Evolutionary conservation across 2,329 filamentous ascomycete genomes (phyloP).

Genomic region (Ophiostoma angusticollis): DNA sequence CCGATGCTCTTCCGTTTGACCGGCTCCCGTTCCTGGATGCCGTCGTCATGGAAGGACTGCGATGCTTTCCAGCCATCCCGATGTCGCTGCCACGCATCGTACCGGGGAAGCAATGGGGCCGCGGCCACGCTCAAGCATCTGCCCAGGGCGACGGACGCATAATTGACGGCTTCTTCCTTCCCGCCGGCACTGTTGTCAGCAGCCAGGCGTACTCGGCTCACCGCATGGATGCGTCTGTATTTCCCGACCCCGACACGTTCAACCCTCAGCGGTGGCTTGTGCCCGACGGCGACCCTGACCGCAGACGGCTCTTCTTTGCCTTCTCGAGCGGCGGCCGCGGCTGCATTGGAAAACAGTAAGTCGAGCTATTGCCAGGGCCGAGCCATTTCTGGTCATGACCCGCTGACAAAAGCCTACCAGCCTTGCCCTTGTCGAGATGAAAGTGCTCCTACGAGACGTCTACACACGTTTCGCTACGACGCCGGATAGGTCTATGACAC

Average conservation of each 20-base stretch:
- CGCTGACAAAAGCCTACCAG: slow-evolving; percentile 19
- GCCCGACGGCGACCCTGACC: slow-evolving; percentile 58
- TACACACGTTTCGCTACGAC: slow-evolving; percentile 46
- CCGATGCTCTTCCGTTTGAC: slow-evolving; percentile 25
- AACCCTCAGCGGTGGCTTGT: slow-evolving; percentile 75
- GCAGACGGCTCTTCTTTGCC: slow-evolving; percentile 49
- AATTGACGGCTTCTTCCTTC: slow-evolving; percentile 43
- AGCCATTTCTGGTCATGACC: too few relatives aligned
- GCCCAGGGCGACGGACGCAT: slow-evolving; percentile 30
- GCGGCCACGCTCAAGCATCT: not conserved
- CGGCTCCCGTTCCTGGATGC: slow-evolving; percentile 48
- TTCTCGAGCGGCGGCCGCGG: slow-evolving; percentile 54
- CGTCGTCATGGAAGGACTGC: slow-evolving; percentile 47
- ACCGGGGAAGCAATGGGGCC: slow-evolving; percentile 23
- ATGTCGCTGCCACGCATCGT: slow-evolving; percentile 54
- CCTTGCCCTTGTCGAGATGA: slow-evolving; percentile 56
- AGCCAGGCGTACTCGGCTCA: slow-evolving; percentile 50
- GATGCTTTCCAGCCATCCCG: slow-evolving; percentile 51
- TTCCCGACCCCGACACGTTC: slow-evolving; percentile 65
- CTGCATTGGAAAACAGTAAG: slow-evolving; percentile 55
- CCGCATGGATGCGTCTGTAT: slow-evolving; percentile 50
- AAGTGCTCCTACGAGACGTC: slow-evolving; percentile 46
- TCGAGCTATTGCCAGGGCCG: slow-evolving; percentile 13
- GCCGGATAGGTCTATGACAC: slow-evolving; percentile 40
- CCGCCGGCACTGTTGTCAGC: slow-evolving; percentile 43